Evolutionary conservation across 2,329 filamentous ascomycete genomes (phyloP).

Genomic region (Colletotrichum noveboracense): DNA sequence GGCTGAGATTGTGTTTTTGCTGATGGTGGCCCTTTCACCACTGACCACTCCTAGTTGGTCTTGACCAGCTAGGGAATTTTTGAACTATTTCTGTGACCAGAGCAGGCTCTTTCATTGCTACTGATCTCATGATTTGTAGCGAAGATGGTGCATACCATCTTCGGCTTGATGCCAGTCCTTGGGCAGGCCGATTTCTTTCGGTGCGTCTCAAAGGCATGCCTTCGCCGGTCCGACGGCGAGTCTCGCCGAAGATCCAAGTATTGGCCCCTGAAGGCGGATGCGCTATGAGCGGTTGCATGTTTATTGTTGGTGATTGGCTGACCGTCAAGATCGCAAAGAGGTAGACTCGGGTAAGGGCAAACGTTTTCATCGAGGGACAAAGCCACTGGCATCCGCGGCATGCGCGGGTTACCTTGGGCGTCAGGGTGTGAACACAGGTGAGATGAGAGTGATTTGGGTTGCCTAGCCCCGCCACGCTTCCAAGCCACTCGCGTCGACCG

Average conservation of each 20-base stretch:
- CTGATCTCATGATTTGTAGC: not conserved
- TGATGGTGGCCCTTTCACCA: constrained; percentile 84
- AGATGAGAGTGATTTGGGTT: not conserved
- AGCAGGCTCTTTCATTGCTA: not conserved
- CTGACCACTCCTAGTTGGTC: constrained; percentile 73
- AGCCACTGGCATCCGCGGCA: not conserved
- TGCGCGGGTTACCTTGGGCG: not conserved
- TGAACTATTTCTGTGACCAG: constrained; percentile 48
- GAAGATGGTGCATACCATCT: not conserved
- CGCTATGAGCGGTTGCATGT: not conserved
- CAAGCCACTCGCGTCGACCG: not conserved
- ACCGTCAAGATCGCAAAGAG: not conserved
- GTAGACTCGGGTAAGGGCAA: not conserved
- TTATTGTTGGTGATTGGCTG: not conserved
- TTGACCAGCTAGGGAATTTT: constrained; percentile 79
- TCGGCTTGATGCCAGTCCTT: not conserved
- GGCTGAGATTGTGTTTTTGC: constrained; percentile 87
- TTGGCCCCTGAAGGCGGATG: not conserved
- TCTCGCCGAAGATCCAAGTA: not conserved
- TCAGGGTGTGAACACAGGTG: not conserved
- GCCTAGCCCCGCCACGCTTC: not conserved
- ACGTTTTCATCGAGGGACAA: not conserved
- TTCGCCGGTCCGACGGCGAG: not conserved
- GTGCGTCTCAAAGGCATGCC: not conserved
- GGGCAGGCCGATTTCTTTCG: not conserved